These are phyloP conservation scores for Claviceps sp. DNA, from an alignment of 2,329 filamentous ascomycete genomes.

Conservation along the genomic window DNA sequence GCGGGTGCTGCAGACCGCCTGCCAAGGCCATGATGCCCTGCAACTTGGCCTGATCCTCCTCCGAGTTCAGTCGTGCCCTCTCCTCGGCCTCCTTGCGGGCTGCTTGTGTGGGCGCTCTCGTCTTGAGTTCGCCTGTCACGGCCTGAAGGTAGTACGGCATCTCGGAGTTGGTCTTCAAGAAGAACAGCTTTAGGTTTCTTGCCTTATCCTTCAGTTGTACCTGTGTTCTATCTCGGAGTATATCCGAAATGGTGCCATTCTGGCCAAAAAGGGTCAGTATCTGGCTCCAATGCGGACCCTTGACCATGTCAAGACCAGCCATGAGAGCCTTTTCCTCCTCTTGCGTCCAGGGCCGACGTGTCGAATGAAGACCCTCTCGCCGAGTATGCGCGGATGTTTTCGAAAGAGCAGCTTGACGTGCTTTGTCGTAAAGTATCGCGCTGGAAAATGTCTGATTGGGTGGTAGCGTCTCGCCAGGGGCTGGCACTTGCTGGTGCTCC, in stretches of 20 bases:
- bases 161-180: conserved; percentile 81
- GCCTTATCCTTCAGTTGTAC: conserved; percentile 91
- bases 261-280: conserved; percentile 74
- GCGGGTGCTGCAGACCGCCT: conserved; percentile 34
- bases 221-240: conserved; percentile 78
- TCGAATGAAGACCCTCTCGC: conserved; percentile 44
- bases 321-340: conserved; percentile 86
- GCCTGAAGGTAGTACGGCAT: conserved; percentile 79
- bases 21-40: conserved; percentile 46
- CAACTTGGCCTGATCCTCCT: conserved; percentile 46
- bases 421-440: conserved; percentile 42
- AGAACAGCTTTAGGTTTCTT: conserved; percentile 79
- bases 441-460: conserved; percentile 44
- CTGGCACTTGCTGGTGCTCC: conserved; percentile 17
- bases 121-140: conserved; percentile 83
- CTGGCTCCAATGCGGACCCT: conserved; percentile 87
- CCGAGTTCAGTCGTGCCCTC: conserved; percentile 42
- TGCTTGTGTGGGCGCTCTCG: conserved; percentile 63
- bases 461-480: conserved; percentile 29
- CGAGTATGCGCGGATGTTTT: conserved; percentile 42
- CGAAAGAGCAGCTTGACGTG: conserved; percentile 43
- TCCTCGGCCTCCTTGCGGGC: conserved; percentile 56
- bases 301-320: conserved; percentile 76
- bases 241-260: conserved; percentile 66
- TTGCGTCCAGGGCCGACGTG: conserved; percentile 70